Conservation (phyloP, 2,329 filamentous ascomycete species). For the Aspergillus sp. region DNA sequence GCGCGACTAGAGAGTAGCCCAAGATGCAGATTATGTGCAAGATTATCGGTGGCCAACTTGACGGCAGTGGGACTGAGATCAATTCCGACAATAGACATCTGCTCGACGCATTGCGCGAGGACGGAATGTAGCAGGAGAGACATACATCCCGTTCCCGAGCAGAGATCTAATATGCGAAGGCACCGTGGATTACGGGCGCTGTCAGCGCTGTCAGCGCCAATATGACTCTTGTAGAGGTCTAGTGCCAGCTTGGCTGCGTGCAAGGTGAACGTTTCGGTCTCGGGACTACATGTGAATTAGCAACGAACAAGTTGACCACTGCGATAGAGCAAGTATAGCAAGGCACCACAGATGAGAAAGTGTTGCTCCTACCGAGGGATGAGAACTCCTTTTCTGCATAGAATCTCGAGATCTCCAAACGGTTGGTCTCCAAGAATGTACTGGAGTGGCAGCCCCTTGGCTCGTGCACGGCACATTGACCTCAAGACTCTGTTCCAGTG, state of each 20-base stretch:
- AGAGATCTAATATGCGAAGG: constrained; percentile 75
- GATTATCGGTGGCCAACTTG: constrained; percentile 63
- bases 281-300: constrained; percentile 44
- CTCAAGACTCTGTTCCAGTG: constrained; percentile 32
- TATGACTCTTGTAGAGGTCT: background rate
- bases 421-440: constrained; percentile 86
- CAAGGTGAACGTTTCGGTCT: constrained; percentile 68
- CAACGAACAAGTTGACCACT: background rate
- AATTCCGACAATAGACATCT: constrained; percentile 61
- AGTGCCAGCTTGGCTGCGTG: constrained; percentile 52
- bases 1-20: constrained; percentile 25
- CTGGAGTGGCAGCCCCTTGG: constrained; percentile 74
- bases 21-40: constrained; percentile 48
- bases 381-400: constrained; percentile 72
- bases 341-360: background rate
- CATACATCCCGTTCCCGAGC: constrained; percentile 89
- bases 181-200: background rate
- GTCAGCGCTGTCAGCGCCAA: background rate
- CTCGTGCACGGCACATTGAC: constrained; percentile 41
- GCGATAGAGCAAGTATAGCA: too few species aligned
- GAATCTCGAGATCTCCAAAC: constrained; percentile 79
- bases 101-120: constrained; percentile 43
- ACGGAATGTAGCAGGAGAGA: constrained; percentile 69
- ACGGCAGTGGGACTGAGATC: constrained; percentile 71
- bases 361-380: constrained; percentile 64